Conservation (phyloP, 768 basidiomycete genomes). For the Naganishia vaughanmartiniae region DNA sequence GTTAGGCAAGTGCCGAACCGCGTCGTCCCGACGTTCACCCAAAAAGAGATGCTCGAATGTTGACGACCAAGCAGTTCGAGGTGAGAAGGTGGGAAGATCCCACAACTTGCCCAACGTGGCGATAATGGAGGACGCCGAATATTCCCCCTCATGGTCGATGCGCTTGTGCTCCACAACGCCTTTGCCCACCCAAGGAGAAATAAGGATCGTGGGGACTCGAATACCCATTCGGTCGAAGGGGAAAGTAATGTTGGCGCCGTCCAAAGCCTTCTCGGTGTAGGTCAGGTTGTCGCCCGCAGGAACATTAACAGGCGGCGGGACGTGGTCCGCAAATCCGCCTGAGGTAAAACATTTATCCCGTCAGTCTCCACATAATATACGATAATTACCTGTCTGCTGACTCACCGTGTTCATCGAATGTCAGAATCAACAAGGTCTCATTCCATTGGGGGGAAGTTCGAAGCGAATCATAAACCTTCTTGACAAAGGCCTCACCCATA, state of each 20-base stretch:
- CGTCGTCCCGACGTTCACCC: slow-evolving; percentile 10
- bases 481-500: slow-evolving; percentile 49
- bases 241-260: slow-evolving; percentile 47
- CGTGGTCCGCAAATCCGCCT: slow-evolving; percentile 52
- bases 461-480: slow-evolving; percentile 51
- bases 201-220: slow-evolving; percentile 43
- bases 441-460: slow-evolving; percentile 47
- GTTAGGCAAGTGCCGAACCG: slow-evolving; percentile 4
- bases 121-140: slow-evolving; percentile 23
- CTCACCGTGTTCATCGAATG: slow-evolving; percentile 47
- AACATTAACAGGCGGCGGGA: slow-evolving; percentile 47
- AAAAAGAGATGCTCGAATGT: slow-evolving; percentile 24
- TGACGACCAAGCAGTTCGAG: slow-evolving; percentile 23
- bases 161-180: slow-evolving; percentile 21
- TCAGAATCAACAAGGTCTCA: slow-evolving; percentile 49
- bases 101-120: slow-evolving; percentile 16
- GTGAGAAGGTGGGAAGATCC: slow-evolving; percentile 18
- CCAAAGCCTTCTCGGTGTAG: slow-evolving; percentile 45
- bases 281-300: slow-evolving; percentile 42
- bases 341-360: not conserved
- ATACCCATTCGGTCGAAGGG: slow-evolving; percentile 43
- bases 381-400: not conserved
- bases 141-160: slow-evolving; percentile 4
- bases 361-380: not conserved
- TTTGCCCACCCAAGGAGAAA: slow-evolving; percentile 19